Evolutionary conservation across 2,329 filamentous ascomycete species (phyloP), one percentile per base, ranked within the genome.

Genomic region (Neoscytalidium dimidiatum): DNA sequence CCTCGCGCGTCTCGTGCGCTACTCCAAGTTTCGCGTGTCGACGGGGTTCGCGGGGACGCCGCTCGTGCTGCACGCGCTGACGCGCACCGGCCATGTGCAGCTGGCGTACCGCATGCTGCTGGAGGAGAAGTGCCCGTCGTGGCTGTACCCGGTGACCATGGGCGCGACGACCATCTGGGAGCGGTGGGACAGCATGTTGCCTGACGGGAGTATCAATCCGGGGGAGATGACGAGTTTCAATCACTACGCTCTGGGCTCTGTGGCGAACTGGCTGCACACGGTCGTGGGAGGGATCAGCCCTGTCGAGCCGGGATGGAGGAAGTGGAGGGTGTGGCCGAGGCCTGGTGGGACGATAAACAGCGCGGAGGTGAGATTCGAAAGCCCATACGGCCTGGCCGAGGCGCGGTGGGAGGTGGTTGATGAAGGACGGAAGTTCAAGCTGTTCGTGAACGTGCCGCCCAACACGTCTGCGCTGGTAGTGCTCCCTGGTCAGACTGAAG

Each of bases 141-240:
- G 82, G 82, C 69, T 85, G 0, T 84, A 83, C 58, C 81, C 80
- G 13, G 77, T 85, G 5, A 76, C 74, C 0, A 79, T 80, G 77
- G 74, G 75, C 9, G 82, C 76, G 0, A 84, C 82, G 0, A 84
- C 82, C 0, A 82, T 79, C 0, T 85, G 82, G 82, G 82, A 85
- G 67, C 76, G 83, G 2, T 84, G 83, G 83, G 81, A 85, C 56
- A 80, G 78, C 29, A 71, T 84, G 33, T 69, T 83, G 0, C 73
- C 80, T 0, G 72, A 84, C 64, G 82, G 81, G 0, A 73, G 67
- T 0, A 68, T 84, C 17, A 84, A 84, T 62, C 74, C 79, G 0
- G 79, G 81, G 0, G 68, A 74, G 33, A 84, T 84, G 82, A 82
- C 81, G 0, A 83, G 80, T 19, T 83, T 83, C 66, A 83, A 84